phyloP scores from a whole-genome alignment of 2,329 filamentous ascomycete species.

The Scedosporium apiospermum region DNA sequence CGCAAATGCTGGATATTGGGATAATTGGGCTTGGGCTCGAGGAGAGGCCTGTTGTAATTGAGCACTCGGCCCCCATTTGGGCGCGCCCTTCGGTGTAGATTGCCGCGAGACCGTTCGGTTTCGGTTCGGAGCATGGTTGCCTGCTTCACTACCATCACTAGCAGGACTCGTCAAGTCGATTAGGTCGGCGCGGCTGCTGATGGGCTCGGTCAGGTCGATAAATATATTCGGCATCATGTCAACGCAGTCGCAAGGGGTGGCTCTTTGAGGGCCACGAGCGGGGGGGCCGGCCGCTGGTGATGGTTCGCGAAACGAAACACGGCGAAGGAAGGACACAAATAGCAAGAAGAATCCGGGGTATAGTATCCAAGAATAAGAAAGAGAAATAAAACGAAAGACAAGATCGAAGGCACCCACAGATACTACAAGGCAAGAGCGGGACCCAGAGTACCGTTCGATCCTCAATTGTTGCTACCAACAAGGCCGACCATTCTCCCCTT shows the following conservation, averaged over 20 bases:
- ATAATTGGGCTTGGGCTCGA: not conserved
- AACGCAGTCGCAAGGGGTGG: not conserved
- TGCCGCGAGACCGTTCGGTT: not conserved
- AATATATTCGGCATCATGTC: not conserved
- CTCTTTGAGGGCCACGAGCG: not conserved
- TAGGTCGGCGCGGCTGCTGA: not conserved
- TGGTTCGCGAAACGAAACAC: not conserved
- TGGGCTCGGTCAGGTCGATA: not conserved
- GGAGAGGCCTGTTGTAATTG: not conserved
- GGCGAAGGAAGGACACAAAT: not conserved
- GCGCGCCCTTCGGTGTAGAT: not conserved
- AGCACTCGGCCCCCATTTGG: not conserved
- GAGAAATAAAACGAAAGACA: not conserved
- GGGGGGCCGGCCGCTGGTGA: not conserved
- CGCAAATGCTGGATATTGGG: not conserved
- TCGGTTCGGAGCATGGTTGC: not conserved
- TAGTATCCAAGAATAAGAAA: not conserved
- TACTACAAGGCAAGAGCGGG: not conserved
- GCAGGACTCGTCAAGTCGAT: not conserved
- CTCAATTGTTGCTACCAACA: not conserved
- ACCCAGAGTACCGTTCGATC: not conserved
- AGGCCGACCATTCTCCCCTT: not conserved
- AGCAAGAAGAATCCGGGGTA: not conserved
- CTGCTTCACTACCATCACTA: not conserved
- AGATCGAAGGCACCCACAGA: not conserved